Percentiles rank a stretch among this genome's conserved stretches.
Evolutionary conservation across 129 eudicot genomes (phyloP).

Genomic region (Chrysanthemum makinoi): DNA sequence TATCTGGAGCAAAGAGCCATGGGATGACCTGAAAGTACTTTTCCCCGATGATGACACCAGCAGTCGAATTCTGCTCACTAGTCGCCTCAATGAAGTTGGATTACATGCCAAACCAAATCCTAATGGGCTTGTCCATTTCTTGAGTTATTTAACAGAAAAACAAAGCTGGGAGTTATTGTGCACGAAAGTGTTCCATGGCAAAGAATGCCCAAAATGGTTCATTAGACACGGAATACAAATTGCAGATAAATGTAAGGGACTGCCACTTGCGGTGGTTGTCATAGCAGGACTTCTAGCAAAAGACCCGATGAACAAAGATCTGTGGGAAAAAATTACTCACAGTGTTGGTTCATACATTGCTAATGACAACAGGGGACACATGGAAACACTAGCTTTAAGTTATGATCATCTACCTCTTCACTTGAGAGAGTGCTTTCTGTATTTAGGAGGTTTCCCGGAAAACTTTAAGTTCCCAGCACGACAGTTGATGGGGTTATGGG

Average conservation of each 20-base stretch:
- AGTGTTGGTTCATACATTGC: not conserved
- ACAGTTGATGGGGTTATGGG: constrained; percentile 29
- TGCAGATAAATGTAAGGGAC: constrained; percentile 27
- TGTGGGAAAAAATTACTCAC: constrained; percentile 12
- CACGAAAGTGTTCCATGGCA: constrained; percentile 16
- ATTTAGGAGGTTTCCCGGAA: constrained; percentile 20
- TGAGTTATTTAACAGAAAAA: constrained; percentile 13
- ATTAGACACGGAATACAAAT: constrained; percentile 19
- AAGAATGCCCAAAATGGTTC: constrained; percentile 6
- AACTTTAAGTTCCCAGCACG: not conserved
- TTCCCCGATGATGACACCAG: constrained; percentile 25
- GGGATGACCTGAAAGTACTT: constrained; percentile 21
- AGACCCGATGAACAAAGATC: not conserved
- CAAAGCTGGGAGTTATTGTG: constrained; percentile 24
- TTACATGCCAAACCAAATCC: not conserved
- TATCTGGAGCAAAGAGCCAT: constrained; percentile 20
- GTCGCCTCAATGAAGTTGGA: constrained; percentile 23
- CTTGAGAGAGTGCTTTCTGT: constrained; percentile 31
- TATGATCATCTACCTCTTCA: constrained; percentile 21
- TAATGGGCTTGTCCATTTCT: not conserved
- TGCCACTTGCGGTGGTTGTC: constrained; percentile 36
- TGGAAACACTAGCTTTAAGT: constrained; percentile 7
- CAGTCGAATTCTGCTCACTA: constrained; percentile 36
- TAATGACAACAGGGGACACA: not conserved
- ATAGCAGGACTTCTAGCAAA: constrained; percentile 34